Percentiles rank a stretch among this genome's conserved stretches.
Conservation (phyloP, 345 rosid species). For the Isatis tinctoria region DNA sequence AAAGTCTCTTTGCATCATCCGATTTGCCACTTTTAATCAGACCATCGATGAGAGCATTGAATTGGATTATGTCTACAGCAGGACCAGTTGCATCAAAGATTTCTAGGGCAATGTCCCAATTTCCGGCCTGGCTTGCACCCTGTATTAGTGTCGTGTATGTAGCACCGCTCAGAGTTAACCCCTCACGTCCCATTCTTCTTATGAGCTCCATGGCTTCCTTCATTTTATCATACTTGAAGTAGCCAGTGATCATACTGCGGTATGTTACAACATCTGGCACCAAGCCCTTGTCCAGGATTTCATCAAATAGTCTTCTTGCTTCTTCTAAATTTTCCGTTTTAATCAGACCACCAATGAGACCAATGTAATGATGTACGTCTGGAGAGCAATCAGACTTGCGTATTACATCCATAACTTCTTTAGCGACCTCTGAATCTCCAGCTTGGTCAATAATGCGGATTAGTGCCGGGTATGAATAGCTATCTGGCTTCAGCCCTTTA, state of each 20-base stretch:
- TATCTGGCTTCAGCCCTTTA: constrained; percentile 1
- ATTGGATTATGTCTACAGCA: not conserved
- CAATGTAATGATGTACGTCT: not conserved
- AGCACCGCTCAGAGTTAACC: not conserved
- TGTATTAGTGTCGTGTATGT: not conserved
- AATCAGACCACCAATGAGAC: not conserved
- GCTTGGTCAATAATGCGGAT: not conserved
- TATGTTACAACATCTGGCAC: not conserved
- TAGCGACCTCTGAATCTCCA: not conserved
- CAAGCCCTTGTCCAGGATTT: not conserved
- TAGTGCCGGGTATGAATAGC: not conserved
- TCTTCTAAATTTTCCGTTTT: not conserved
- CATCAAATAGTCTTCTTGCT: not conserved
- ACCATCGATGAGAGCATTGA: constrained; percentile 1
- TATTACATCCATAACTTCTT: not conserved
- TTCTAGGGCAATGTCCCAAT: not conserved
- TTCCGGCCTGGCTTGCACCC: not conserved
- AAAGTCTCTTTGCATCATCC: not conserved
- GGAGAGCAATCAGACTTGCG: not conserved
- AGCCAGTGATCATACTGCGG: not conserved
- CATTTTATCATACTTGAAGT: not conserved
- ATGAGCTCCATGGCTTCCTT: constrained; percentile 3
- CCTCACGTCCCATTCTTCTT: not conserved
- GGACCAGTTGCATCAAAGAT: constrained; percentile 1
- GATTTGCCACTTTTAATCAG: not conserved